Evolutionary conservation across 1,284 basidiomycete species (phyloP), one percentile per base, ranked within the genome.

Genomic region (Apiotrichum domesticum): DNA sequence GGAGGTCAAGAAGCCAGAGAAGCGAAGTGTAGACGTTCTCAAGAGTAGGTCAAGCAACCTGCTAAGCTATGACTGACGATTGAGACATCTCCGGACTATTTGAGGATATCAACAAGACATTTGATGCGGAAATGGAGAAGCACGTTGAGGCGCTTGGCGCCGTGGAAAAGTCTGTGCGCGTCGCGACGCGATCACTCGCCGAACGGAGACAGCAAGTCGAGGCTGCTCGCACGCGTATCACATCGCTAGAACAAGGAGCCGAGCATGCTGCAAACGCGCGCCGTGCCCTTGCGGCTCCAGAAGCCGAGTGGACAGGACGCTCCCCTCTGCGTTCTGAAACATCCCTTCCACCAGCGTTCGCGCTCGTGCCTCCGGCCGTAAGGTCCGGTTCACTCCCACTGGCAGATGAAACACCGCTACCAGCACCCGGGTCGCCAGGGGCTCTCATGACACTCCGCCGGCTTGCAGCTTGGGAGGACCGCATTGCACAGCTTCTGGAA

Each of bases 1-100:
- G 0, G 85, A 85, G 3, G 84, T 87, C 40, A 82, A 85, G 10
- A 80, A 80, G 10, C 90, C 89, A 0, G 82, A 88, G 42, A 87
- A 91, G 73, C 88, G 93, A 70, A 92, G 89, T 63, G 85, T 90
- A 63, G 91, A 97, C 70, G 87, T 98, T 14, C 84, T 94, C 60
- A 81, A 87, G 66, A 89, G 90, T 88, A 66, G 61, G 80, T 64
- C 35, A 11, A n/a, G 8, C 34, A 7, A 29, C 29, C 29, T 3
- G 29, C 29, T 29, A 3, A 29, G 29, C 3, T 29, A 3, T 13
- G 37, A 14, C 10, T 10, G 34, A 35, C 44, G 37, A 21, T 44
- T 6, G 63, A 90, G 91, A 94, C 65, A 87, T 98, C 78, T 88
- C 87, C 1, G 67, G 81, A 0, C 89, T 95, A 81, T 86, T 97